Evolutionary conservation across 148 eudicot species (phyloP), one percentile per base, ranked within the genome.

Genomic region (Chenopodium quinoa): DNA sequence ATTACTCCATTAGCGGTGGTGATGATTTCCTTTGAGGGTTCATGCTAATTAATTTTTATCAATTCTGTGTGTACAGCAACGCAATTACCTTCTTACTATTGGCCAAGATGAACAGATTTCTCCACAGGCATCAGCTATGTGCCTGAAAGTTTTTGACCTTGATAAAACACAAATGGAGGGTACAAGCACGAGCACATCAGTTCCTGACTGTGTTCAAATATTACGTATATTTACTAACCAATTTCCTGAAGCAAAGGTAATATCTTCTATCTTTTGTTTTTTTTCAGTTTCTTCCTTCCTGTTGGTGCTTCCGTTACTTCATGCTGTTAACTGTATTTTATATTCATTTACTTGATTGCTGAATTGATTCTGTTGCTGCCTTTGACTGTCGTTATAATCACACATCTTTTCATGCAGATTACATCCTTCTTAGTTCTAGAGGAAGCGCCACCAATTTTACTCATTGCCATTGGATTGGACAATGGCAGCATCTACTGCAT

Each of bases 401-500:
- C 25, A 25, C 16, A 8, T 74, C 56, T 84, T 52, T 67, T 73
- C 79, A 58, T 88, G 85, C 91, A 93, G 99, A 92, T 96, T 40
- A 96, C 98, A 3, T 90, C 95, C 22, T 96, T 96, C 84, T 79
- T 91, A 74, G 98, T 91, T 78, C 77, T 94, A 63, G 99, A 96
- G 82, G 99, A 96, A 83, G 97, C 92, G 70, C 97, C 98, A 46
- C 98, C 98, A 22, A 88, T 93, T 76, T 84, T 96, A 63, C 86
- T 91, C 47, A 89, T 96, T 82, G 99, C 97, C 50, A 89, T 96
- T 88, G 99, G 99, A 74, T 78, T 96, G 79, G 95, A 92, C 80
- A 96, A 91, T 83, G 99, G 98, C 63, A 88, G 92, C 85, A 91
- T 96, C 80, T 96, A 96, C 82, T 93, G 98, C 88, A 96, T 96